These are phyloP conservation scores for Stereocaulon alpinum DNA, from an alignment of 495 filamentous ascomycete genomes.

Conservation along the genomic window DNA sequence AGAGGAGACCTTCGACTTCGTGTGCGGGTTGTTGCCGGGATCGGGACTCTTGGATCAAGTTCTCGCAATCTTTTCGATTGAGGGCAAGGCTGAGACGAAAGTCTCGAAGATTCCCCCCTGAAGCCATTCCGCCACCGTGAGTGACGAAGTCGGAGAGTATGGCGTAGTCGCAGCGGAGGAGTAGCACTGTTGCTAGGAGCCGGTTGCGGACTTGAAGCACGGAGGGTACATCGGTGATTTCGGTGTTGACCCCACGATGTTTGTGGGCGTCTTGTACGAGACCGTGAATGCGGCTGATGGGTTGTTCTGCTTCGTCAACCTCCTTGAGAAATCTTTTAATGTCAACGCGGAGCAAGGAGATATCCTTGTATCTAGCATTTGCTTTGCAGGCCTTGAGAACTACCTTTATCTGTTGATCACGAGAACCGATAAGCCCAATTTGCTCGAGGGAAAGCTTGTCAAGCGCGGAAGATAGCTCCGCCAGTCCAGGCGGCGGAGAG, in stretches of 20 bases:
- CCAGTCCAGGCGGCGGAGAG: not conserved
- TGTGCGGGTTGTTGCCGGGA: conserved; percentile 9
- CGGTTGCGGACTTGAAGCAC: conserved; percentile 29
- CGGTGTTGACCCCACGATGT: conserved; percentile 24
- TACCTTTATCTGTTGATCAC: conserved; percentile 10
- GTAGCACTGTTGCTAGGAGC: conserved; percentile 39
- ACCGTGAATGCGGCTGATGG: conserved; percentile 45
- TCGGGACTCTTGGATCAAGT: conserved; percentile 13
- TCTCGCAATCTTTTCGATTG: conserved; percentile 13
- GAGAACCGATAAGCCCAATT: conserved; percentile 2
- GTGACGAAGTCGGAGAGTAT: conserved; percentile 46
- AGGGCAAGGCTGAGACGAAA: conserved; percentile 4
- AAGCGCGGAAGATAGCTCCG: conserved; percentile 14
- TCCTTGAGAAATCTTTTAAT: conserved; percentile 35
- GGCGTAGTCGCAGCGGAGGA: conserved; percentile 44
- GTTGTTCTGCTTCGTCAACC: conserved; percentile 47
- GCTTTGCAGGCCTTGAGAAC: conserved; percentile 3
- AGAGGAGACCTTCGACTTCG: conserved; percentile 28
- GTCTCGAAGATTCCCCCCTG: not conserved
- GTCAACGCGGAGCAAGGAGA: conserved; percentile 28
- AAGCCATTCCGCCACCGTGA: not conserved
- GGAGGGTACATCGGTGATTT: conserved; percentile 34
- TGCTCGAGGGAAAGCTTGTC: conserved; percentile 12
- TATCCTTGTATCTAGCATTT: conserved; percentile 10
- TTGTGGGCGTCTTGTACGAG: conserved; percentile 42